Percentiles rank a stretch among this genome's conserved stretches.
Conservation (phyloP, 208 protist species). For the Giardia duodenalis region DNA sequence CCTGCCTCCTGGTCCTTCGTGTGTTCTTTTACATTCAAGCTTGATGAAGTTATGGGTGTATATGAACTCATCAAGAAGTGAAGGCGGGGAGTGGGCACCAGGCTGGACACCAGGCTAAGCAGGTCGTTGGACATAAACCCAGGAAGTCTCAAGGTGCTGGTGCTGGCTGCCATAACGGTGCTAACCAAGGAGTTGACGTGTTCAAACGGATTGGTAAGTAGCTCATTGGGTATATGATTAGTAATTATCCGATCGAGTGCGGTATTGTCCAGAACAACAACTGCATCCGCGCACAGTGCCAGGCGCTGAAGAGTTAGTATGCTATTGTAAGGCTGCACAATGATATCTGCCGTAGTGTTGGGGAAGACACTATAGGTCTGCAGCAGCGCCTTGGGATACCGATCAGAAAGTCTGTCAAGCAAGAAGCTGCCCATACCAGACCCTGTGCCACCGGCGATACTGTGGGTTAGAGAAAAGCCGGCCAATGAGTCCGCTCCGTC, state of each 20-base stretch:
- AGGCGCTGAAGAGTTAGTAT: conserved; percentile 93
- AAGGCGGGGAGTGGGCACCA: conserved; percentile 92
- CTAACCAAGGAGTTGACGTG: conserved; percentile 86
- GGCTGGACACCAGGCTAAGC: conserved; percentile 77
- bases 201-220: conserved; percentile 69
- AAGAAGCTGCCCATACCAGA: conserved; percentile 94
- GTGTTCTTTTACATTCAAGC: too few species aligned
- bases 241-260: conserved; percentile 84
- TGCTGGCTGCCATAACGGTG: conserved; percentile 94
- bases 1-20: background rate
- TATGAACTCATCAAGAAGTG: conserved; percentile 88
- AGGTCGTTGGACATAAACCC: conserved; percentile 91
- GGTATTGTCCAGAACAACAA: conserved; percentile 96
- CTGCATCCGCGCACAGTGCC: conserved; percentile 77
- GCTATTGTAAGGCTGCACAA: conserved; percentile 98
- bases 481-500: conserved; percentile 91
- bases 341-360: conserved; percentile 69
- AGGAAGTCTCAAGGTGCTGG: conserved; percentile 91
- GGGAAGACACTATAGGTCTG: conserved; percentile 98
- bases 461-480: conserved; percentile 91
- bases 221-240: conserved; percentile 73
- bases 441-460: conserved; percentile 96
- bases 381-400: conserved; percentile 66
- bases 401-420: conserved; percentile 88
- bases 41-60: conserved; percentile 53